Base-by-base conservation (phyloP, 768 basidiomycete genomes). In the Kwoniella europaea region DNA sequence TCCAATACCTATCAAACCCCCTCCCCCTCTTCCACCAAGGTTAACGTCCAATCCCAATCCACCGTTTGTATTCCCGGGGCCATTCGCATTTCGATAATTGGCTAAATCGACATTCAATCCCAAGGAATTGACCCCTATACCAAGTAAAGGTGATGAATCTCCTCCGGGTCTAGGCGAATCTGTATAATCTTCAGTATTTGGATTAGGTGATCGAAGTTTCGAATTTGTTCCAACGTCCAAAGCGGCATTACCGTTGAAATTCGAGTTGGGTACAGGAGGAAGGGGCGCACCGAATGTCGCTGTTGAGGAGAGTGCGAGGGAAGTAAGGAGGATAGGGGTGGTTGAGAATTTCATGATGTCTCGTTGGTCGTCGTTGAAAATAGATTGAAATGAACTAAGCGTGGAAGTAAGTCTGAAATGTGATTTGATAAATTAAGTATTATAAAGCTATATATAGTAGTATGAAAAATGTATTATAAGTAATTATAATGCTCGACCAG, bases 341-440 rank as follows among this genome's bases (percentile, higher is more conserved):
- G 76, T 72, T 29, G 76, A 64, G 74, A 78, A 70, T 64, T 78
- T 78, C 76, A 78, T 78, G 2, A 4, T 72, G 73, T 10, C 13
- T 50, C 4, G 2, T 50, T 13, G 46, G 9, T 50, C 46, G 18
- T 50, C 10, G 46, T 50, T 50, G 46, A 27, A 27, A 27, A 27
- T 27, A 27, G 27, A 27, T 27, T 27, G 27, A 27, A 27, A 27
- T 27, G 27, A 27, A 27, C 27, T 27, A 27, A 27, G 27, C 27
- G 27, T 27, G 27, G 4, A 27, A 27, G 27, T 27, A 27, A 27
- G 27, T 27, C 27, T 27, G 27, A 27, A 4, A 27, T 27, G 27
- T 27, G 27, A 27, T 27, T 27, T 27, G 27, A 27, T 27, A 27
- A 27, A 22, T 12, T 18, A 41, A 20, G 60, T 22, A 7, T 41